A percentile compares a stretch with the other conserved stretches of the same genome.
Conservation (phyloP, 805 yeast species). For the Metschnikowia vanudenii region DNA sequence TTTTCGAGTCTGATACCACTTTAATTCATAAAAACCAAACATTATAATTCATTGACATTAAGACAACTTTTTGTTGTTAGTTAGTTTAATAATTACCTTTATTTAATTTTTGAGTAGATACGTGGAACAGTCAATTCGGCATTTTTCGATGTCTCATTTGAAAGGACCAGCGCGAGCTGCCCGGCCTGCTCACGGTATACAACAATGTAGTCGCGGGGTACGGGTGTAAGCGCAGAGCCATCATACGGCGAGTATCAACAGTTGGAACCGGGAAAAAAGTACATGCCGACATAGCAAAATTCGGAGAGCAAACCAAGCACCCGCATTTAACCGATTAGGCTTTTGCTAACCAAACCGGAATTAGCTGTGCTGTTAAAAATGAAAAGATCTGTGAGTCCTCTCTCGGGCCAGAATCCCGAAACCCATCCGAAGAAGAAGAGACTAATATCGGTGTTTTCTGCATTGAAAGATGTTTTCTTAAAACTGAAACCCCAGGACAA, state of each 20-base stretch:
- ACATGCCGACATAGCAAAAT: conserved; percentile 2
- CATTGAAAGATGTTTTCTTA: conserved; percentile 11
- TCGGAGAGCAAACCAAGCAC: neutral
- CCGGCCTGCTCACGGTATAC: neutral
- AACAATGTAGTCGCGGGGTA: neutral
- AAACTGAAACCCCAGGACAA: neutral
- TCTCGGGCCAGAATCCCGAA: conserved; percentile 7
- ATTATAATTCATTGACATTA: neutral
- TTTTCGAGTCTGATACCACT: neutral
- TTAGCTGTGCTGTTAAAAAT: conserved; percentile 1
- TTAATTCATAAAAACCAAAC: neutral
- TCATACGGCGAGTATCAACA: neutral
- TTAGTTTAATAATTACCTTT: neutral
- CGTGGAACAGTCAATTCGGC: no score
- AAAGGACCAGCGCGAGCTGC: neutral
- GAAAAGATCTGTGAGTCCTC: conserved; percentile 22
- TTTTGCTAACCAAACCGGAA: neutral
- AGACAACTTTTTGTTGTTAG: neutral
- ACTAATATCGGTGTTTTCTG: conserved; percentile 15
- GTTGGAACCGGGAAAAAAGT: neutral
- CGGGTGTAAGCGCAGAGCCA: conserved; percentile 7
- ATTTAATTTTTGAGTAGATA: no score
- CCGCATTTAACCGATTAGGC: neutral
- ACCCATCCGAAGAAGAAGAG: conserved; percentile 13
- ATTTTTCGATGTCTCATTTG: neutral